phyloP scores from a whole-genome alignment of 768 basidiomycete species.

The Naematelia encephala region DNA sequence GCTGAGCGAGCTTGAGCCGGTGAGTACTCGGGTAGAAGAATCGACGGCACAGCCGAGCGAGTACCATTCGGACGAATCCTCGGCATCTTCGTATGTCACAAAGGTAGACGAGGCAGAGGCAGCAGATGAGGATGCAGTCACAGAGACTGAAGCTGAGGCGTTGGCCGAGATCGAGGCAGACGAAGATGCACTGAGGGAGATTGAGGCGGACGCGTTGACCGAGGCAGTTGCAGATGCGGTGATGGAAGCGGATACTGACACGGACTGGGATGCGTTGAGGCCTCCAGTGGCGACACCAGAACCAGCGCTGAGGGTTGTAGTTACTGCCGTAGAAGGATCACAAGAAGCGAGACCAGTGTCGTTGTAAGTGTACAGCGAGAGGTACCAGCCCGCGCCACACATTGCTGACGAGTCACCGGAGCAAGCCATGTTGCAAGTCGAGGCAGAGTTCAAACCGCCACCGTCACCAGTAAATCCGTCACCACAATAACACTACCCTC shows the following conservation, averaged over 20 bases:
- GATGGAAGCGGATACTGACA: not conserved
- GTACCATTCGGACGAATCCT: conserved; percentile 43
- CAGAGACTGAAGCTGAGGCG: conserved; percentile 8
- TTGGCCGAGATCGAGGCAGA: conserved; percentile 10
- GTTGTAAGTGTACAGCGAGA: conserved; percentile 43
- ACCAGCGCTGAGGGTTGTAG: conserved; percentile 2
- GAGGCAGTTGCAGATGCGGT: conserved; percentile 1
- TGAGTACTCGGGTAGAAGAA: conserved; percentile 26
- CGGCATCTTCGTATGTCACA: not conserved
- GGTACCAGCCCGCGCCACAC: conserved; percentile 38
- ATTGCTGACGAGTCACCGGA: conserved; percentile 23
- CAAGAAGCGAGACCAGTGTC: conserved; percentile 1
- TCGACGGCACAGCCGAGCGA: conserved; percentile 48
- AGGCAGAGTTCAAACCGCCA: conserved; percentile 25
- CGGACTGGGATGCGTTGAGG: not conserved
- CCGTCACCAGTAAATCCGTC: conserved; percentile 38
- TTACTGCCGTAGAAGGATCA: not conserved
- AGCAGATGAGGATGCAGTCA: conserved; percentile 5
- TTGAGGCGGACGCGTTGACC: conserved; percentile 7
- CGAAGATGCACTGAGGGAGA: conserved; percentile 4
- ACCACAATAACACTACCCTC: conserved; percentile 48
- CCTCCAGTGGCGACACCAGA: conserved; percentile 9
- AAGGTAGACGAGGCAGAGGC: conserved; percentile 3
- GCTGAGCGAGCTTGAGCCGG: conserved; percentile 12
- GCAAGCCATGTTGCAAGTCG: conserved; percentile 33